Base-by-base conservation (phyloP, 441 rosid species). In the Eruca vesicaria region DNA sequence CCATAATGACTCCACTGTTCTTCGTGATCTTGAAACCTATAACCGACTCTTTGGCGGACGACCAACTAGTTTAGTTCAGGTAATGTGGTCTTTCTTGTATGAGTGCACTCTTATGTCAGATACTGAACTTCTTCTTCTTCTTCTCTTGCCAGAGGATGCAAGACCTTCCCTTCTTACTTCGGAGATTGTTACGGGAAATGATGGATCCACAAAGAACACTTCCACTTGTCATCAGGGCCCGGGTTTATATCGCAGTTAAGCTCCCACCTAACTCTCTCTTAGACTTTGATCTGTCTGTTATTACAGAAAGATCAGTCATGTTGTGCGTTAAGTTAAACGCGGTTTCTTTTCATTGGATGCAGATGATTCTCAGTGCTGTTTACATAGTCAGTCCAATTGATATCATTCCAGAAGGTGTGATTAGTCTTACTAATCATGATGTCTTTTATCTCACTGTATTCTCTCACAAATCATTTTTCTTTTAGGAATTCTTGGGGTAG, bases 151-250 rank as follows among this genome's bases (percentile, higher is more conserved):
- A 94, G 98, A 86, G 93, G 83, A 73, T 94, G 84, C 96, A 80
- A 85, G 99, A 94, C 79, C 98, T 94, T 79, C 98, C 99, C 18
- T 94, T 94, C 75, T 83, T 94, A 74, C 81, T 94, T 4, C 79
- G 87, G 52, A 85, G 98, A 71, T 80, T 94, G 85, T 69, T 90
- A 67, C 82, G 89, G 16, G 99, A 94, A 76, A 73, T 94, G 82
- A 80, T 81, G 84, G 89, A 92, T 85, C 97, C 99, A 43, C 88
- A 68, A 77, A 89, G 98, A 88, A 78, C 96, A 7, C 98, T 92
- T 85, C 99, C 97, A 61, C 71, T 92, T 69, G 88, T 92, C 71
- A 87, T 94, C 73, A 84, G 87, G 68, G 93, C 90, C 6, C 97
- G 94, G 1, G 89, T 94, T 50, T 94, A 84, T 80, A 75, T 88